Percentiles rank a stretch among this genome's conserved stretches.
phyloP scores from a whole-genome alignment of 768 basidiomycete species.

The Lanmaoa pseudosensibilis region DNA sequence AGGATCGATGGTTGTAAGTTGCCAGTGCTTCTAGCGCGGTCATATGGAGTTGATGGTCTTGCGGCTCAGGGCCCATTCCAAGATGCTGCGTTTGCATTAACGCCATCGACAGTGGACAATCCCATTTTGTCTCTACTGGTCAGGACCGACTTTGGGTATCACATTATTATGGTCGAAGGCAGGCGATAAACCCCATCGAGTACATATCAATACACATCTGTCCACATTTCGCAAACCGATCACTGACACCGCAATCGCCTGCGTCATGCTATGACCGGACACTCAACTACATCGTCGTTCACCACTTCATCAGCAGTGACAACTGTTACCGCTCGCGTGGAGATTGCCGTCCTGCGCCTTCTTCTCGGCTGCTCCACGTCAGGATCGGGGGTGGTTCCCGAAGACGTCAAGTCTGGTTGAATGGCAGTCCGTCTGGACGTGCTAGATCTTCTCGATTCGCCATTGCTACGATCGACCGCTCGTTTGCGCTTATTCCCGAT shows the following conservation, averaged over 20 bases:
- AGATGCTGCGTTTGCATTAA: conserved; percentile 81
- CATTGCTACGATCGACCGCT: conserved; percentile 29
- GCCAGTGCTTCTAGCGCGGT: not conserved
- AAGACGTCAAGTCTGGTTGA: conserved; percentile 50
- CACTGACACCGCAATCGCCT: not conserved
- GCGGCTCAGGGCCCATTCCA: conserved; percentile 64
- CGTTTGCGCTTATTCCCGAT: conserved; percentile 43
- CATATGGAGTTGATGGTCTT: conserved; percentile 2
- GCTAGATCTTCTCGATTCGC: conserved; percentile 36
- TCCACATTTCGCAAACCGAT: conserved; percentile 10
- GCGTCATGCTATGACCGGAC: conserved; percentile 22
- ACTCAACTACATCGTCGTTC: conserved; percentile 34
- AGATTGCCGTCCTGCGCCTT: conserved; percentile 36
- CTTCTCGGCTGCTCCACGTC: conserved; percentile 59
- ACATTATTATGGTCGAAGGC: conserved; percentile 91
- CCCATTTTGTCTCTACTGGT: conserved; percentile 70
- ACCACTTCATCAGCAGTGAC: conserved; percentile 34
- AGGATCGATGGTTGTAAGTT: conserved; percentile 77
- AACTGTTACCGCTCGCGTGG: conserved; percentile 29
- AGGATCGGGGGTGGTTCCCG: conserved; percentile 59
- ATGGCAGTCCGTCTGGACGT: conserved; percentile 39
- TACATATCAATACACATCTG: conserved; percentile 23
- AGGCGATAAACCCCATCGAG: conserved; percentile 45
- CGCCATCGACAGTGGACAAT: conserved; percentile 79
- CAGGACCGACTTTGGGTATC: conserved; percentile 84